Base-by-base conservation (phyloP, 768 basidiomycete species). In the Inosperma sp. region DNA sequence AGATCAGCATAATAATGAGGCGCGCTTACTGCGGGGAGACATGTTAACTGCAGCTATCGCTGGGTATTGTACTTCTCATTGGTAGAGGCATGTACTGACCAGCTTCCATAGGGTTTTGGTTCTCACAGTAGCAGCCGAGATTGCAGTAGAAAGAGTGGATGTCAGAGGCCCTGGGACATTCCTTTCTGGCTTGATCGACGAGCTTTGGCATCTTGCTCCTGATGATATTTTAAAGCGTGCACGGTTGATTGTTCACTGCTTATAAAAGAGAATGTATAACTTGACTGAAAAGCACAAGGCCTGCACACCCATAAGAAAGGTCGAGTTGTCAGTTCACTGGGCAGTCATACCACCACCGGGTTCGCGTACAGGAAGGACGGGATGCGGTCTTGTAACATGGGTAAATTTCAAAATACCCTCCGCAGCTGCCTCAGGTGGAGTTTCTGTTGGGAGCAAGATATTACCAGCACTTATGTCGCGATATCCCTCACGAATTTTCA, bases 11-110 rank as follows among this genome's bases (percentile, higher is more conserved):
- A 5, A 47, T 58, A 54, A 57, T 8, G 67, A 68, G 13, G 77
- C 72, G 3, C 69, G 64, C 40, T 69, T 92, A 4, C 84, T 84
- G n/a, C 71, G 71, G 37, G 89, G 90, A 6, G 83, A 93, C 60
- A 87, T 91, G 76, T 68, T 96, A 27, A 55, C 80, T 10, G 92
- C 79, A 1, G 79, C 92, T 0, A 70, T 93, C 21, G 81, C 84
- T 41, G 93, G 88, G 89, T 90, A 63, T 56, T 81, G 67, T 12
- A 13, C 39, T n/a, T 33, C 23, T 42, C 23, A 5, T 37, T 37
- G 5, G 12, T 13, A 9, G 10, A 9, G 43, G 22, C 21, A n/a
- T 42, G 49, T 51, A 46, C 49, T 47, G 36, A 41, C 39, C 23
- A 21, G n/a, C 30, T 45, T 47, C 40, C 21, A 12, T 60, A 83